A percentile compares a stretch with the other conserved stretches of the same genome.
Evolutionary conservation across 2,329 filamentous ascomycete genomes (phyloP).

Genomic region (Colletotrichum theobromicola): DNA sequence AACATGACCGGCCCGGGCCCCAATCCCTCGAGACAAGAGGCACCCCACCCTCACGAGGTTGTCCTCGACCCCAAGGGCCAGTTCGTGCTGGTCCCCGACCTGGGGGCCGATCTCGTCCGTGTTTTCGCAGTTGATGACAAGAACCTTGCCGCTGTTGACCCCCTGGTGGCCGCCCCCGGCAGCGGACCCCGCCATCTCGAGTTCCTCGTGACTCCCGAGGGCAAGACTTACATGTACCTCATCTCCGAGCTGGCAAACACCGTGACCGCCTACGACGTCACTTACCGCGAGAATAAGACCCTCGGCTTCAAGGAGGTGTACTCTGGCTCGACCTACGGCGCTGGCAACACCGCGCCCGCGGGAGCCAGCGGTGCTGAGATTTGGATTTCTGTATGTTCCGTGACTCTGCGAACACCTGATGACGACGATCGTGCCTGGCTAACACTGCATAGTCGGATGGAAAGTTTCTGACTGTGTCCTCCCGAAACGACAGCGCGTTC

Average conservation of each 20-base stretch:
- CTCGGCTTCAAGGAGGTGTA: conserved; percentile 54
- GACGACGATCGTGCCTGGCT: not conserved
- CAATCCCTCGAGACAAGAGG: conserved; percentile 54
- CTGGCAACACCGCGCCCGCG: conserved; percentile 41
- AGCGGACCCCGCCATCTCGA: conserved; percentile 69
- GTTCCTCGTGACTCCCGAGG: conserved; percentile 52
- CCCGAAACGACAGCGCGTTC: conserved; percentile 67
- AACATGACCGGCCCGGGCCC: conserved; percentile 41
- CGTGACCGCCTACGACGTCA: conserved; percentile 61
- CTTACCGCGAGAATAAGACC: conserved; percentile 48
- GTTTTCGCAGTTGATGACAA: conserved; percentile 57
- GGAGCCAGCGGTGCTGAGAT: conserved; percentile 61
- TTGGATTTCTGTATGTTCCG: conserved; percentile 58
- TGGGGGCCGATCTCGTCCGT: conserved; percentile 68
- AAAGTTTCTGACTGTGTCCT: conserved; percentile 70
- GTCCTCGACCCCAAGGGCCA: conserved; percentile 67
- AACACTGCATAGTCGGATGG: conserved; percentile 54
- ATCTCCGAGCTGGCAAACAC: conserved; percentile 65
- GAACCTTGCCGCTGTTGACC: conserved; percentile 43
- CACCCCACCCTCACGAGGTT: conserved; percentile 69
- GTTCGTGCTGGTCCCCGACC: conserved; percentile 70
- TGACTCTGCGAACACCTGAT: not conserved
- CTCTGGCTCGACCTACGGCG: conserved; percentile 52
- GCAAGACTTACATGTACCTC: conserved; percentile 62
- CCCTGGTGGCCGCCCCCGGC: conserved; percentile 52